Base-by-base conservation (phyloP, 1,284 basidiomycete genomes). In the Fomitopsis pinicola region DNA sequence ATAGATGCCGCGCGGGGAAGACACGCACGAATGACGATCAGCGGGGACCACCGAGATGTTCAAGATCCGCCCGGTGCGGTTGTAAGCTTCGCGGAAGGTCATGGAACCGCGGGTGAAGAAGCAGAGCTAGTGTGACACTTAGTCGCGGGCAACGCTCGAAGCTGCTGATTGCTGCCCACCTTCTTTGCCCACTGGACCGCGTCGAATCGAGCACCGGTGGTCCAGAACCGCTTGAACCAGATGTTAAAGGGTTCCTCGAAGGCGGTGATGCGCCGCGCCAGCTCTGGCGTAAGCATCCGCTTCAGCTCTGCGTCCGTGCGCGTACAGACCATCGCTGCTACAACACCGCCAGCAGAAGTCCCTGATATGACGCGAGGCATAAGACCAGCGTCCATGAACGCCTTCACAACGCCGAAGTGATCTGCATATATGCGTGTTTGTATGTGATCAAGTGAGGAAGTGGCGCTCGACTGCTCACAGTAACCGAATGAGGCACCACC, bases 31-130 rank as follows among this genome's bases (percentile, higher is more conserved):
- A 76, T 98, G 94, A n/a, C 91, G 85, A 72, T 97, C 95, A 35
- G 92, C 89, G 5, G 95, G 96, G 52, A 98, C 92, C 46, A 99
- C 97, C 15, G 94, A 96, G 50, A 99, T 88, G 73, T 98, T 99
- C 40, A 99, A 80, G 42, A 95, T 94, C 61, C 94, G 84, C 28
- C 97, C 97, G 0, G 97, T 99, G 65, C 91, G 83, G 71, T 94
- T 79, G 71, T 97, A 98, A 0, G 97, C 97, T 72, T 99, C 97
- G 59, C 87, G 86, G 78, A 99, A 99, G 0, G 97, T 99, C 83
- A 94, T 86, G 0, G 92, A 95, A 4, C 97, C 97, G 64, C 88
- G 83, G 5, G 95, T 98, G 75, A 98, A 98, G 78, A 94, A 99
- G 52, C 87, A 80, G 2, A 55, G 35, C 36, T 60, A 28, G 8